Conservation (phyloP, 352 stramenopile genomes). For the Phytopythium vexans region DNA sequence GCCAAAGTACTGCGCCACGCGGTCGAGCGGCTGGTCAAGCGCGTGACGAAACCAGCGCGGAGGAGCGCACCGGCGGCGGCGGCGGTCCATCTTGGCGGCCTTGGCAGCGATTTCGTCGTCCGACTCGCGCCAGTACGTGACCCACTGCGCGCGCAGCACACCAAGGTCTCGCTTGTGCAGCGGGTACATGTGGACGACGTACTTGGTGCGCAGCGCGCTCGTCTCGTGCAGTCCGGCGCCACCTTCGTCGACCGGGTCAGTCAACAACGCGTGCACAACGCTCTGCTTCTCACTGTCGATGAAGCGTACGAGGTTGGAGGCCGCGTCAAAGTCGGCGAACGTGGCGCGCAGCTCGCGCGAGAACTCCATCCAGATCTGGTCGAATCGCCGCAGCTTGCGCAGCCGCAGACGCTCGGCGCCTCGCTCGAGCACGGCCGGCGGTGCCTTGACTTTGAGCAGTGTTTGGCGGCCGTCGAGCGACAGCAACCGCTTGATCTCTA, state of each 20-base stretch:
- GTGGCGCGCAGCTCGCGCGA: slow-evolving; percentile 59
- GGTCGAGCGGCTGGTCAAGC: slow-evolving; percentile 78
- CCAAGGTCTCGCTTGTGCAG: slow-evolving; percentile 83
- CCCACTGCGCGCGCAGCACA: slow-evolving; percentile 60
- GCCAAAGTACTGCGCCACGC: slow-evolving; percentile 89
- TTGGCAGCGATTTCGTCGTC: neutral
- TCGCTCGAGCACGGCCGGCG: slow-evolving; percentile 57
- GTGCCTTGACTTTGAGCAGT: slow-evolving; percentile 74
- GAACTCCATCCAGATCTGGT: slow-evolving; percentile 83
- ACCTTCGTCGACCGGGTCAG: slow-evolving; percentile 27
- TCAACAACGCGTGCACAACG: slow-evolving; percentile 71
- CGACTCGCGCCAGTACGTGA: slow-evolving; percentile 71
- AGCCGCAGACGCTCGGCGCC: slow-evolving; percentile 64
- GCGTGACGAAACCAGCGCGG: slow-evolving; percentile 24
- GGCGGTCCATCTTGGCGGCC: neutral
- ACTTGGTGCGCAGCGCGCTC: slow-evolving; percentile 51
- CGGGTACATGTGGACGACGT: slow-evolving; percentile 85
- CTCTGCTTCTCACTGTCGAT: slow-evolving; percentile 82
- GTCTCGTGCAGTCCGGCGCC: slow-evolving; percentile 74
- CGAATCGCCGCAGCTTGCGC: slow-evolving; percentile 60
- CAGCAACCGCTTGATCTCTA: slow-evolving; percentile 70
- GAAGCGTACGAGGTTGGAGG: slow-evolving; percentile 41
- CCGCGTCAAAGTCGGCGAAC: slow-evolving; percentile 62
- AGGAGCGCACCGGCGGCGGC: slow-evolving; percentile 2
- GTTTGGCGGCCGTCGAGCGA: slow-evolving; percentile 74